These are phyloP conservation scores for Ustilago bromivora DNA, from an alignment of 1,284 basidiomycete species.

Conservation along the genomic window DNA sequence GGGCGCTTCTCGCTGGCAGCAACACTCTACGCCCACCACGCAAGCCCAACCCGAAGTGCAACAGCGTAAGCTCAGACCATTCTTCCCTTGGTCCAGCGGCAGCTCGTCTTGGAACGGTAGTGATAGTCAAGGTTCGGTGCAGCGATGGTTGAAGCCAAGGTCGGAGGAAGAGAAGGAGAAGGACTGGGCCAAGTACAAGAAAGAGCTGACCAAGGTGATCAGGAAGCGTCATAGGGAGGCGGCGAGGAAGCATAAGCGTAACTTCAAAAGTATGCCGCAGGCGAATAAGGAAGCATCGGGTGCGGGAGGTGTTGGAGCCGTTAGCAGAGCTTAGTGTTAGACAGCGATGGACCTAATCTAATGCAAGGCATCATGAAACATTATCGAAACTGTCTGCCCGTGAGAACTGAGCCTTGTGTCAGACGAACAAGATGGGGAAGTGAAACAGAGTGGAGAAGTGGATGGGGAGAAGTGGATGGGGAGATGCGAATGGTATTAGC, in stretches of 20 bases:
- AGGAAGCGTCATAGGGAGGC: slow-evolving; percentile 64
- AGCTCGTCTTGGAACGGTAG: slow-evolving; percentile 20
- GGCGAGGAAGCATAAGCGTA: slow-evolving; percentile 52
- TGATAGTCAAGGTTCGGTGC: slow-evolving; percentile 17
- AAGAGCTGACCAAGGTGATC: slow-evolving; percentile 53
- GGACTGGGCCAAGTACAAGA: slow-evolving; percentile 45
- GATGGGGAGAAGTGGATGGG: neutral
- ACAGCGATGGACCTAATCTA: neutral
- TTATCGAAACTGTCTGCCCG: neutral
- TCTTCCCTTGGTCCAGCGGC: slow-evolving; percentile 25
- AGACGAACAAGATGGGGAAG: neutral
- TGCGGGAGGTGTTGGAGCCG: neutral
- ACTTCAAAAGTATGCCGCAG: slow-evolving; percentile 22
- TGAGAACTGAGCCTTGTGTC: neutral
- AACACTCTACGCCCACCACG: neutral
- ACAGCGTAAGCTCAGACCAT: slow-evolving; percentile 7
- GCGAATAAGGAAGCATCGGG: slow-evolving; percentile 2
- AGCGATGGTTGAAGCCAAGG: slow-evolving; percentile 43
- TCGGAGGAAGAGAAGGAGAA: slow-evolving; percentile 42
- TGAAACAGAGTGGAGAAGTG: neutral
- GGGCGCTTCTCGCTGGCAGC: slow-evolving; percentile 10
- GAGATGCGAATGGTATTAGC: slow-evolving; percentile 10
- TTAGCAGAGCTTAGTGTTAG: slow-evolving; percentile 10
- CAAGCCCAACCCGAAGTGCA: slow-evolving; percentile 7
- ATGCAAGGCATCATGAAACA: neutral